phyloP scores from a whole-genome alignment of 2,329 filamentous ascomycete genomes.

The Xylaria polymorpha region DNA sequence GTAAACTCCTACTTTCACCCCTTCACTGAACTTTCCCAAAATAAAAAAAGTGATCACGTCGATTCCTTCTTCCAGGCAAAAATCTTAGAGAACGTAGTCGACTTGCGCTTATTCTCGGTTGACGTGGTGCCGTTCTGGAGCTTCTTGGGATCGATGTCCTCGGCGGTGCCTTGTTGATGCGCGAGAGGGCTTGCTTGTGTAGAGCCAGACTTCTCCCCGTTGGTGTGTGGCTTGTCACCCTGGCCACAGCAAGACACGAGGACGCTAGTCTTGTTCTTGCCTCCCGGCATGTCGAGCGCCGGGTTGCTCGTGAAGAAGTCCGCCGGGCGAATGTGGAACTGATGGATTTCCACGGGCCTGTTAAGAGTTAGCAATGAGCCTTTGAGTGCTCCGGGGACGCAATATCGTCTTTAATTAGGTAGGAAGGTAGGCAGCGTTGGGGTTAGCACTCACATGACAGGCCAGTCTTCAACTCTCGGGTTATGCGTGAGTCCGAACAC shows the following conservation, averaged over 20 bases:
- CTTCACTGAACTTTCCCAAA: background rate
- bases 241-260: conserved; percentile 51
- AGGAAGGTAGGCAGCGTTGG: background rate
- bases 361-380: conserved; percentile 26
- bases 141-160: conserved; percentile 45
- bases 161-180: conserved; percentile 51
- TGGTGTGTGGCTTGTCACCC: conserved; percentile 11
- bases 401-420: background rate
- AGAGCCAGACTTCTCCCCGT: conserved; percentile 34
- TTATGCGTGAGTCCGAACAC: conserved; percentile 63
- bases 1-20: background rate
- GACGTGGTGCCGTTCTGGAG: conserved; percentile 29
- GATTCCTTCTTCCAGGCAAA: conserved; percentile 45
- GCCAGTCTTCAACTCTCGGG: conserved; percentile 62
- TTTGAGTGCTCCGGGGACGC: background rate
- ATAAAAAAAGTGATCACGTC: background rate
- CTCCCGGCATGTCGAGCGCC: conserved; percentile 58
- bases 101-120: conserved; percentile 42
- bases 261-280: conserved; percentile 55
- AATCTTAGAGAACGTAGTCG: conserved; percentile 42
- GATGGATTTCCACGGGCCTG: conserved; percentile 62
- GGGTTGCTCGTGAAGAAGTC: conserved; percentile 62
- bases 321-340: conserved; percentile 58
- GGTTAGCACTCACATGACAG: conserved; percentile 60
- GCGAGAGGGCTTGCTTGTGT: conserved; percentile 49